A percentile compares a stretch with the other conserved stretches of the same genome.
Conservation (phyloP, 352 stramenopile species). For the Salisapilia sapeloensis region DNA sequence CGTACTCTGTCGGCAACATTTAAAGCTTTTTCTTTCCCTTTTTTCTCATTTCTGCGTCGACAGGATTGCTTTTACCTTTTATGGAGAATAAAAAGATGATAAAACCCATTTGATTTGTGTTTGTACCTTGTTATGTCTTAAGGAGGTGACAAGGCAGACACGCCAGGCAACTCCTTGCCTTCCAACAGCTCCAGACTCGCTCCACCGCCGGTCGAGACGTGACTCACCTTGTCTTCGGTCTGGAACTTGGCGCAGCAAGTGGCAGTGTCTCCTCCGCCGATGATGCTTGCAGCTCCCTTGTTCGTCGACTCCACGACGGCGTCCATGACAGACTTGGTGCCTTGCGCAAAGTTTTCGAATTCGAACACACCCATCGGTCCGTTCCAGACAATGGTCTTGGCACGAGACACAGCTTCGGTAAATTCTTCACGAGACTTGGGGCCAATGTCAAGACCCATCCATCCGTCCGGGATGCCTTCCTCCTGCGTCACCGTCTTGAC, state of each 20-base stretch:
- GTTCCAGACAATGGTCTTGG: constrained; percentile 99
- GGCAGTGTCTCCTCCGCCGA: constrained; percentile 96
- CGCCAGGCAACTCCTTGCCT: constrained; percentile 96
- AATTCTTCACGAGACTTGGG: constrained; percentile 85
- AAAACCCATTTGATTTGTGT: no score
- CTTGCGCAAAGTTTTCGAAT: constrained; percentile 92
- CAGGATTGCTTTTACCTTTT: no score
- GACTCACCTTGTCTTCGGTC: constrained; percentile 81
- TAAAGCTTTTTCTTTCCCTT: no score
- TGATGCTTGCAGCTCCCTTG: constrained; percentile 92
- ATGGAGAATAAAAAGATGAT: no score
- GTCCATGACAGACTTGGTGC: constrained; percentile 93
- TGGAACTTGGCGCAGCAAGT: constrained; percentile 81
- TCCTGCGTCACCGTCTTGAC: constrained; percentile 80
- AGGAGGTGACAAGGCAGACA: constrained; percentile 85
- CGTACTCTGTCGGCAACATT: constrained; percentile 56
- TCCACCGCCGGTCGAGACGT: constrained; percentile 88
- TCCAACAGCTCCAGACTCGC: constrained; percentile 95
- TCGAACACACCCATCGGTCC: constrained; percentile 99
- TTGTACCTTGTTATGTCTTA: constrained; percentile 21
- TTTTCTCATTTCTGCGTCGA: no score
- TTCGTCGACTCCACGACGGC: constrained; percentile 91
- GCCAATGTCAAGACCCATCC: constrained; percentile 98
- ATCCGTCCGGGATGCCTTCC: constrained; percentile 90
- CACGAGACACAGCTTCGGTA: constrained; percentile 43